These are phyloP conservation scores for Porpolomopsis calyptriformis DNA, from an alignment of 768 basidiomycete genomes.

Conservation along the genomic window DNA sequence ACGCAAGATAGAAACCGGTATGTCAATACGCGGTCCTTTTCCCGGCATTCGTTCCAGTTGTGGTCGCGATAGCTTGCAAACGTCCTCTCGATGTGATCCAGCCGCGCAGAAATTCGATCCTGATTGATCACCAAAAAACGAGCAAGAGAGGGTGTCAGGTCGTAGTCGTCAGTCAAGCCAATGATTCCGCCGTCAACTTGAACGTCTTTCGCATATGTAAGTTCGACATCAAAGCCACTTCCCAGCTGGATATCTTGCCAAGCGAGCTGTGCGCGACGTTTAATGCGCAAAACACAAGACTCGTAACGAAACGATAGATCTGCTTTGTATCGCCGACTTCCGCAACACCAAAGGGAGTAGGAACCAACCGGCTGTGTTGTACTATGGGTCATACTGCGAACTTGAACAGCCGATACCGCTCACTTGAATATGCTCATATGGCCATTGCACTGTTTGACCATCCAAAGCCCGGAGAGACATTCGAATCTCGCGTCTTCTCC, in stretches of 20 bases:
- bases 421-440: conserved; percentile 50
- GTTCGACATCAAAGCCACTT: conserved; percentile 55
- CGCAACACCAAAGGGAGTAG: conserved; percentile 33
- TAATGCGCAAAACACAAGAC: conserved; percentile 39
- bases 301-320: conserved; percentile 36
- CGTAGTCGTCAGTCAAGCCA: conserved; percentile 56
- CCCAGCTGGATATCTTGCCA: conserved; percentile 49
- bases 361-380: conserved; percentile 36
- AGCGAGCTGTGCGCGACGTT: conserved; percentile 38
- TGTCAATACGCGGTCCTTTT: conserved; percentile 44
- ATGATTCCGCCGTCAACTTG: conserved; percentile 39
- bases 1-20: conserved; percentile 55
- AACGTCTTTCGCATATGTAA: conserved; percentile 47
- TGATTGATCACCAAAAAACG: conserved; percentile 52
- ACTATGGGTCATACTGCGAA: background rate
- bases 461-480: conserved; percentile 57
- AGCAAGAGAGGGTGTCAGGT: conserved; percentile 51
- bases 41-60: conserved; percentile 35
- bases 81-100: conserved; percentile 34
- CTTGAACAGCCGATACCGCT: conserved; percentile 10
- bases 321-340: conserved; percentile 39
- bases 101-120: conserved; percentile 32
- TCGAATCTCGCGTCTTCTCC: conserved; percentile 44
- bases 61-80: conserved; percentile 43
- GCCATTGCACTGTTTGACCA: conserved; percentile 50